Evolutionary conservation across 768 basidiomycete species (phyloP).

Genomic region (Stropharia rugosoannulata): DNA sequence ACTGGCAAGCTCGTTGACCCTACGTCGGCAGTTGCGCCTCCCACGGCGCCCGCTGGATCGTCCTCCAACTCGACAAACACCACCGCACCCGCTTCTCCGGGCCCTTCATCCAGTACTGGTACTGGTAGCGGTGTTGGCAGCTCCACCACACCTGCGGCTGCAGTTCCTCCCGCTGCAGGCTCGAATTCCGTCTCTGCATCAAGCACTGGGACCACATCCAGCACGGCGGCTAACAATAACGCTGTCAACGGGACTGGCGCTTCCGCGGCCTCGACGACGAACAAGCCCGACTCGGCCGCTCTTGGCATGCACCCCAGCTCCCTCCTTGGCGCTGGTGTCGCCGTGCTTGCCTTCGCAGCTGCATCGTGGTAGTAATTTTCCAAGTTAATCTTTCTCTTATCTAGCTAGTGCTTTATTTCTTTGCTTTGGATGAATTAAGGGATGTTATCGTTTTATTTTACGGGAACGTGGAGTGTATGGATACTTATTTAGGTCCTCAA

Average conservation of each 20-base stretch:
- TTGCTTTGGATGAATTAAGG: not conserved
- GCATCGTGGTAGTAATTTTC: not conserved
- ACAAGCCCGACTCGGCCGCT: not conserved
- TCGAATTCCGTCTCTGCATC: not conserved
- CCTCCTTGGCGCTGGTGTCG: not conserved
- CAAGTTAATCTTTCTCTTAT: not conserved
- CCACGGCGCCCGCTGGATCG: constrained; percentile 16
- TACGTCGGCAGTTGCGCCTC: constrained; percentile 36
- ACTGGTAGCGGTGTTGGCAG: not conserved
- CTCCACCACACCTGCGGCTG: not conserved
- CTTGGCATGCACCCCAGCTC: not conserved
- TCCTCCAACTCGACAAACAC: not conserved
- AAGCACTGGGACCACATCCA: not conserved
- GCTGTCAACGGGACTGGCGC: not conserved
- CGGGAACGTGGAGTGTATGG: no score
- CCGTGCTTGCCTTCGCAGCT: not conserved
- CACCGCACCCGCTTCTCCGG: not conserved
- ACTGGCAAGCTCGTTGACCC: constrained; percentile 53
- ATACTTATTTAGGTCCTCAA: no score
- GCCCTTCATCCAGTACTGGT: no score
- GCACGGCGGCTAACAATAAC: constrained; percentile 1
- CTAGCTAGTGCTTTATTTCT: not conserved
- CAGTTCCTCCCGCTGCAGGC: not conserved
- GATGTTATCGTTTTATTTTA: no score
- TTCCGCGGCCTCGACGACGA: not conserved